These are phyloP conservation scores for Annulohypoxylon maeteangense DNA, from an alignment of 495 filamentous ascomycete species.

Conservation along the genomic window DNA sequence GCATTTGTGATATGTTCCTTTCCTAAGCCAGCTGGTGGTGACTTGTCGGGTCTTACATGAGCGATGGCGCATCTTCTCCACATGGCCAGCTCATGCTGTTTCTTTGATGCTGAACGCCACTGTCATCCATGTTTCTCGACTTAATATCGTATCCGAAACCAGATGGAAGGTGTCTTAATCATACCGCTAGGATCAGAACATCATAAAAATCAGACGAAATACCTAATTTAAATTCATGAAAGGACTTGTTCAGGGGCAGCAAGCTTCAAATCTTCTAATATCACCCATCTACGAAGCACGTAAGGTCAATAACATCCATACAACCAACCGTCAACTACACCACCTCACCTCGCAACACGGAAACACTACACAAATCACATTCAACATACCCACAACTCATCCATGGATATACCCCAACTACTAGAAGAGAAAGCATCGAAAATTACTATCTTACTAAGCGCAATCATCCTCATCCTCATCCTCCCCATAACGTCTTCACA, in stretches of 20 bases:
- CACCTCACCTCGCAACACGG: neutral
- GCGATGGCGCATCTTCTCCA: neutral
- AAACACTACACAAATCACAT: neutral
- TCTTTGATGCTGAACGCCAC: neutral
- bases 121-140: too few species aligned
- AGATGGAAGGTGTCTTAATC: too few species aligned
- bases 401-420: neutral
- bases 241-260: too few species aligned
- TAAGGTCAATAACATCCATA: too few species aligned
- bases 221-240: too few species aligned
- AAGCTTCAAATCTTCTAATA: too few species aligned
- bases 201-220: too few species aligned
- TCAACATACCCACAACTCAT: neutral
- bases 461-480: slow-evolving; percentile 10
- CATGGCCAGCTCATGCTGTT: neutral
- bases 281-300: too few species aligned
- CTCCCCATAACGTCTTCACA: neutral
- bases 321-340: too few species aligned
- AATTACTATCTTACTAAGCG: slow-evolving; percentile 43
- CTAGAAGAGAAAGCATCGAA: slow-evolving; percentile 2
- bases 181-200: too few species aligned
- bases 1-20: slow-evolving; percentile 13
- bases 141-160: too few species aligned
- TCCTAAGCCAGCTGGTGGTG: neutral
- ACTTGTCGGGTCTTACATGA: neutral